These are phyloP conservation scores for Aspergillus saccharolyticus DNA, from an alignment of 495 filamentous ascomycete species.

Conservation along the genomic window DNA sequence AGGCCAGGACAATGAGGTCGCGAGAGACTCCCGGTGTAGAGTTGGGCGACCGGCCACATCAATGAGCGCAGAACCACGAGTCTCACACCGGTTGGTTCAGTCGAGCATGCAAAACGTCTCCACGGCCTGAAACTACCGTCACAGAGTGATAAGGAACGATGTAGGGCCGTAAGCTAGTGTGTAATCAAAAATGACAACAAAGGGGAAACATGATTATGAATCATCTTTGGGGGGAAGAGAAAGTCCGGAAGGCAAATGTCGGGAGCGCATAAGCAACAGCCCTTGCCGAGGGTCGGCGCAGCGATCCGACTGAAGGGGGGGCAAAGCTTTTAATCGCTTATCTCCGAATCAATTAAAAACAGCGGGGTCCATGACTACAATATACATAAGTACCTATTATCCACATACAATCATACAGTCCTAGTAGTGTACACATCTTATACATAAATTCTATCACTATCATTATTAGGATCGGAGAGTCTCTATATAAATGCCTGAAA, in stretches of 20 bases:
- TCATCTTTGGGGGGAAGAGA: neutral
- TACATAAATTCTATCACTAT: neutral
- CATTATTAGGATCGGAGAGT: neutral
- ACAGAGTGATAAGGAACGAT: neutral
- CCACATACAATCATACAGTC: too few species aligned
- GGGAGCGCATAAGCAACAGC: neutral
- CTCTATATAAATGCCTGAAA: neutral
- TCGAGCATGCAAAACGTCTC: neutral
- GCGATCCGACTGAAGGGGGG: constrained; percentile 12
- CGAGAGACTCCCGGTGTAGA: neutral
- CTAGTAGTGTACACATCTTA: neutral
- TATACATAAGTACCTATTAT: too few species aligned
- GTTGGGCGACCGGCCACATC: neutral
- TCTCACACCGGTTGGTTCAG: neutral
- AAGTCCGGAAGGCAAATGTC: neutral
- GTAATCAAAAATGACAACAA: neutral
- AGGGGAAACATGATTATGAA: neutral
- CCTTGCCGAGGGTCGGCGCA: constrained; percentile 18
- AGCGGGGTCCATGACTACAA: too few species aligned
- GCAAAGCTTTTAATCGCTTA: neutral
- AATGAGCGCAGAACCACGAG: neutral
- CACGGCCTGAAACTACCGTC: neutral
- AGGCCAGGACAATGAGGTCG: neutral
- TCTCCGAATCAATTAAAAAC: neutral
- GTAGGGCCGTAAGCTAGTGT: neutral